Evolutionary conservation across 192 early-diverging fungal species (phyloP), one percentile per base, ranked within the genome.

Genomic region (Rhizoclosmatium sp.): DNA sequence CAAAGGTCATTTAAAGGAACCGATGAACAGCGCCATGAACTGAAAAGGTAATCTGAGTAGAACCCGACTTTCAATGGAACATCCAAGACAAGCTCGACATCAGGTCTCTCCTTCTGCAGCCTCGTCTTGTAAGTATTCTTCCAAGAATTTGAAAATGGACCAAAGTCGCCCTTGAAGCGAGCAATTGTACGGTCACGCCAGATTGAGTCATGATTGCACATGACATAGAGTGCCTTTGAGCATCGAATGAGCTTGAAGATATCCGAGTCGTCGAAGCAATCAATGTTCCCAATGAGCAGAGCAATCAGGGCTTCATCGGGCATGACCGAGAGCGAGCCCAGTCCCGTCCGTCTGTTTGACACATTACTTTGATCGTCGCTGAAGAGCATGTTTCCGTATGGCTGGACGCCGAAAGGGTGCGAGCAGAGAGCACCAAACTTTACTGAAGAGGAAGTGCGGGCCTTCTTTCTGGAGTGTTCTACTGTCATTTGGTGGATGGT

Each of bases 21-120:
- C 4, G 86, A 80, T 1, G 86, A 79, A 78, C 86, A 91, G 4
- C 88, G 79, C 75, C 86, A 91, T 31, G 89, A 77, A 31, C 89
- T 85, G 79, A 89, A 93, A 23, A 93, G 85, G 14, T 81, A 76
- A 81, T 93, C 92, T 19, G 89, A 91, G 76, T 89, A 92, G 62
- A 93, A 83, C n/a, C 80, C 78, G 49, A 85, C 48, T 71, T 81
- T 79, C 56, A 92, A 73, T 14, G 79, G 79, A 2, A 47, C 51
- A 21, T 79, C 79, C 7, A 56, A 60, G 31, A 41, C 4, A 45
- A 44, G 7, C 31, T 67, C 44, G n/a, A 2, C 46, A 42, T 69
- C 51, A 31, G 9, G 60, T 3, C 31, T 14, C 10, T 40, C 42
- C 16, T 7, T 16, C 2, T 44, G 60, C n/a, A 41, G 19, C 64